Base-by-base conservation (phyloP, 2,329 filamentous ascomycete genomes). In the Neonectria magnoliae region DNA sequence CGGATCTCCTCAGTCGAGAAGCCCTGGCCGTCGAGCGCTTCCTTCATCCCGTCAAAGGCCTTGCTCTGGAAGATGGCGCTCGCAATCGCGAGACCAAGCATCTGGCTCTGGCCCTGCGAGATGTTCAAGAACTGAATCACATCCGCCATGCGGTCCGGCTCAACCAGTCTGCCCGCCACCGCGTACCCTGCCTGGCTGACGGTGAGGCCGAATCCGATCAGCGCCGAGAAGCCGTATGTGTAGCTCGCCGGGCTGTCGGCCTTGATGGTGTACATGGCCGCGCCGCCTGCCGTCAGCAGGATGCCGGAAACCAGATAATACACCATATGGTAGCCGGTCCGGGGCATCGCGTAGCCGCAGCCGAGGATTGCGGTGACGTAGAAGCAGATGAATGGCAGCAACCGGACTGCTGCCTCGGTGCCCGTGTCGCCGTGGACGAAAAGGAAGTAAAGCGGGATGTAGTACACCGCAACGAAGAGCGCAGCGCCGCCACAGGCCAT, bases 311-410 rank as follows among this genome's bases (percentile, higher is more conserved):
- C 22, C 2, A 70, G 16, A 16, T 66, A 70, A 41, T 47, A 65
- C 4, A 48, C 41, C 53, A 60, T 58, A 36, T 55, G 48, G 29
- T 66, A 69, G 4, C 66, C 64, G 11, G 62, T 41, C 38, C 66
- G 59, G 8, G 64, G 62, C 62, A 71, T 59, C 16, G 56, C 51
- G 27, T 63, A 62, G 22, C 69, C 66, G 5, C 58, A 60, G 8
- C 57, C 38, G 5, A 71, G 57, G 31, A 66, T 69, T 8, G 57
- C 57, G 2, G 58, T 48, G 38, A 70, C 52, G n/a, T 66, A 67
- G 36, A 70, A 62, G 52, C 55, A 67, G 22, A 70, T 45, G 41
- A 71, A 68, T 2, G 69, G 69, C n/a, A 71, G 60, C 22, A 71
- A 61, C 4, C 69, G 60, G 13, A 70, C 64, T 0, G 69, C 69